phyloP scores from a whole-genome alignment of 306 rosid species.

The Acacia melanoxylon region DNA sequence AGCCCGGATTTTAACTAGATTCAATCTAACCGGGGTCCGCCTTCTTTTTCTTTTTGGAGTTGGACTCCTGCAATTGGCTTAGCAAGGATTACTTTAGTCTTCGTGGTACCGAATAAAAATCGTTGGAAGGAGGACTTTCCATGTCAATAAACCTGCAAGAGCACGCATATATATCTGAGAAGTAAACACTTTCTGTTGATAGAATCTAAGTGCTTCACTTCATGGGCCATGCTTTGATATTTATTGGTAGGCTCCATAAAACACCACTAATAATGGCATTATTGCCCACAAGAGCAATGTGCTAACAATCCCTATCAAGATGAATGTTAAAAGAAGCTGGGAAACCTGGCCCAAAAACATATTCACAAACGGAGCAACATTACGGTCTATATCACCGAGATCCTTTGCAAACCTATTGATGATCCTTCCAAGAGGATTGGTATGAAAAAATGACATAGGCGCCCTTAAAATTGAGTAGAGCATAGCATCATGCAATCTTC shows the following conservation, averaged over 20 bases:
- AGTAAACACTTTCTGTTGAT: too few relatives aligned
- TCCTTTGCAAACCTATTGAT: constrained; percentile 94
- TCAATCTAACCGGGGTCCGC: too few relatives aligned
- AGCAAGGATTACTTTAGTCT: too few relatives aligned
- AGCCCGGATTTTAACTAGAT: too few relatives aligned
- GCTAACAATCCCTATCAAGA: constrained; percentile 91
- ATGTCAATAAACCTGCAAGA: too few relatives aligned
- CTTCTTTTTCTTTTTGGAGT: too few relatives aligned
- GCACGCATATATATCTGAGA: too few relatives aligned
- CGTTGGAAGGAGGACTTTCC: too few relatives aligned
- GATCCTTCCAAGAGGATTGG: constrained; percentile 90
- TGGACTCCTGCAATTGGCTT: too few relatives aligned
- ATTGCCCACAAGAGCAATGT: constrained; percentile 94
- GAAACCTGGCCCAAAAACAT: constrained; percentile 87
- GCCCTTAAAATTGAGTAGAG: constrained; percentile 78
- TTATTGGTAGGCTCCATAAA: constrained; percentile 81
- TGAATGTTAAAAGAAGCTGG: constrained; percentile 80
- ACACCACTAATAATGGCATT: constrained; percentile 82
- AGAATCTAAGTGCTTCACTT: constrained; percentile 91
- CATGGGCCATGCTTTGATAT: constrained; percentile 94
- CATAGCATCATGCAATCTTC: constrained; percentile 86
- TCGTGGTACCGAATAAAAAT: too few relatives aligned
- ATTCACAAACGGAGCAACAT: constrained; percentile 69
- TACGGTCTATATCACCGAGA: constrained; percentile 92
- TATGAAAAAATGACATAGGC: constrained; percentile 91